Evolutionary conservation across 768 basidiomycete genomes (phyloP).

Genomic region (Agrocybe praecox): DNA sequence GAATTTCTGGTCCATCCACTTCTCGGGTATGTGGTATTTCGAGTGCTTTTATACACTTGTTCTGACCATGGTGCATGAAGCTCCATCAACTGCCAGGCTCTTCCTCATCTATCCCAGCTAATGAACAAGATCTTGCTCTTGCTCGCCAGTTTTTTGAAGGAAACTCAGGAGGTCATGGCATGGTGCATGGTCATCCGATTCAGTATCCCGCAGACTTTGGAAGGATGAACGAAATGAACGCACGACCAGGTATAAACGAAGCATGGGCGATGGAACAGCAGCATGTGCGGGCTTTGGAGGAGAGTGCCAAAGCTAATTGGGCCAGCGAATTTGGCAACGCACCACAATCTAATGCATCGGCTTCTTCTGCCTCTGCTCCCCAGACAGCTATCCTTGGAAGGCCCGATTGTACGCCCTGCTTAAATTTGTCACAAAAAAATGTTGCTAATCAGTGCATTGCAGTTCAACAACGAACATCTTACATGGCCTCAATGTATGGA

Average conservation of each 20-base stretch:
- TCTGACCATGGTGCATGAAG: conserved; percentile 34
- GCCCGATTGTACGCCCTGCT: conserved; percentile 39
- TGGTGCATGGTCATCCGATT: conserved; percentile 35
- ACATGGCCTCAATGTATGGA: conserved; percentile 40
- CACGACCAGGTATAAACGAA: conserved; percentile 43
- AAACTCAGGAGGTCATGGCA: conserved; percentile 33
- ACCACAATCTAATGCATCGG: conserved; percentile 23
- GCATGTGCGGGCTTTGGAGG: conserved; percentile 38
- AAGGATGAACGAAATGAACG: conserved; percentile 30
- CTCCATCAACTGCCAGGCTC: conserved; percentile 75
- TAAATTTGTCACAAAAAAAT: not conserved
- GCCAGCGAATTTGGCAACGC: conserved; percentile 52
- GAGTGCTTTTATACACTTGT: not conserved
- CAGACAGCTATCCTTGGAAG: conserved; percentile 36
- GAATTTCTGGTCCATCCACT: conserved; percentile 72
- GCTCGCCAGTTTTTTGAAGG: conserved; percentile 81
- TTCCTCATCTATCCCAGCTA: conserved; percentile 44
- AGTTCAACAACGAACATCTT: conserved; percentile 47
- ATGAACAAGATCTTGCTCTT: conserved; percentile 69
- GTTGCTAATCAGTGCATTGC: not conserved
- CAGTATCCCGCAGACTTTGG: conserved; percentile 31
- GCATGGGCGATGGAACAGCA: conserved; percentile 58
- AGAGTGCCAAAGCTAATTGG: conserved; percentile 46
- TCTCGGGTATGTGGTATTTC: conserved; percentile 50
- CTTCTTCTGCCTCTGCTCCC: conserved; percentile 25